Evolutionary conservation across 495 filamentous ascomycete species (phyloP).

Genomic region (Acidomyces sp.): DNA sequence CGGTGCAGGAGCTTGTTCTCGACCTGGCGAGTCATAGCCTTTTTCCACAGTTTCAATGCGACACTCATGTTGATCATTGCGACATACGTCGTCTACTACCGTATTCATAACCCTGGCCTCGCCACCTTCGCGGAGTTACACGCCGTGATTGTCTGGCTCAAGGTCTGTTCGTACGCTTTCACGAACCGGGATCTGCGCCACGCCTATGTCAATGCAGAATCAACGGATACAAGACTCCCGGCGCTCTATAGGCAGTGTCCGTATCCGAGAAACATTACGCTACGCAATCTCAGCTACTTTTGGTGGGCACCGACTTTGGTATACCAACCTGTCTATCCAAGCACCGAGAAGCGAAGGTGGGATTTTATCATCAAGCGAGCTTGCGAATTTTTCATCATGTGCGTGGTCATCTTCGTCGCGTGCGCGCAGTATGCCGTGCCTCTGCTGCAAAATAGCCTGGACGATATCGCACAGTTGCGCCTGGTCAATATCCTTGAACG

Average conservation of each 20-base stretch:
- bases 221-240: constrained; percentile 47
- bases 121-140: constrained; percentile 83
- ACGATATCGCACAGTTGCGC: constrained; percentile 71
- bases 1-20: too few relatives aligned
- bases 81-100: constrained; percentile 74
- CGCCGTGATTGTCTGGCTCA: constrained; percentile 90
- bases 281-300: constrained; percentile 78
- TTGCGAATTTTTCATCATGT: constrained; percentile 58
- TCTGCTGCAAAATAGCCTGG: constrained; percentile 72
- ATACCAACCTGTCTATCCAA: constrained; percentile 93
- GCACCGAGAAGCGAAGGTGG: constrained; percentile 65
- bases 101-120: constrained; percentile 84
- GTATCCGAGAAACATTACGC: constrained; percentile 80
- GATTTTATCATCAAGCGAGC: constrained; percentile 71
- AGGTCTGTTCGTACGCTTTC: constrained; percentile 88
- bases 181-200: constrained; percentile 92
- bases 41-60: constrained; percentile 68
- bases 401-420: constrained; percentile 83
- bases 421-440: constrained; percentile 88
- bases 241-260: constrained; percentile 70
- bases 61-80: constrained; percentile 67
- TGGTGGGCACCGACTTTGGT: constrained; percentile 95
- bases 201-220: constrained; percentile 40
- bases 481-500: constrained; percentile 74
- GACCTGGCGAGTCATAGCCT: constrained; percentile 66